Conservation (phyloP, 495 filamentous ascomycete genomes). For the Parathielavia appendiculata region DNA sequence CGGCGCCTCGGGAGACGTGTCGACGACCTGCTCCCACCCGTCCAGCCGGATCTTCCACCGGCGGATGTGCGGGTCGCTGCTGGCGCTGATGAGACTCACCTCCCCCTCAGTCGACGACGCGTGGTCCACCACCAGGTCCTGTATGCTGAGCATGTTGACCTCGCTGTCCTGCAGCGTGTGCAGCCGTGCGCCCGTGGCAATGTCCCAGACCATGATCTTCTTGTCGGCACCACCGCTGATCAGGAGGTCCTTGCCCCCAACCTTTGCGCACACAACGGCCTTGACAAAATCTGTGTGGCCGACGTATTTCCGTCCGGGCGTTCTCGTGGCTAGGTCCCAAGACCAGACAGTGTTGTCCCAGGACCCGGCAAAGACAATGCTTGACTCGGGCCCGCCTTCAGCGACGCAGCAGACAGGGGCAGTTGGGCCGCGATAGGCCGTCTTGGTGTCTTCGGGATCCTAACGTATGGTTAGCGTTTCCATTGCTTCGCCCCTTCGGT, state of each 20-base stretch:
- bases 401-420: slow-evolving; percentile 76
- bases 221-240: slow-evolving; percentile 85
- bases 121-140: slow-evolving; percentile 70
- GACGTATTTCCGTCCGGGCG: slow-evolving; percentile 52
- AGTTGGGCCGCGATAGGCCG: slow-evolving; percentile 64
- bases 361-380: slow-evolving; percentile 72
- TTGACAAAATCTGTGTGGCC: slow-evolving; percentile 94
- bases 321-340: slow-evolving; percentile 59
- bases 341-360: slow-evolving; percentile 93
- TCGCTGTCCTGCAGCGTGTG: slow-evolving; percentile 61
- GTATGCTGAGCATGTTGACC: slow-evolving; percentile 69
- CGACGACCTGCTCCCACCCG: slow-evolving; percentile 44
- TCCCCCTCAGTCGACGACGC: slow-evolving; percentile 42
- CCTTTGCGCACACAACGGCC: slow-evolving; percentile 52
- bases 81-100: slow-evolving; percentile 65
- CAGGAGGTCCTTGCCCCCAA: slow-evolving; percentile 59
- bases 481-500: too few species aligned
- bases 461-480: background rate
- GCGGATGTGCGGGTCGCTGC: slow-evolving; percentile 79
- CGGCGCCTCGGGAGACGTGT: slow-evolving; percentile 33
- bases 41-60: slow-evolving; percentile 55
- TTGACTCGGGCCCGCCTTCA: slow-evolving; percentile 50
- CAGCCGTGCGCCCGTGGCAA: slow-evolving; percentile 58
- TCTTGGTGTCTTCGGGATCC: slow-evolving; percentile 33
- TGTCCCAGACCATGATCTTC: slow-evolving; percentile 78